Evolutionary conservation across 176 grass and related monocot genomes (phyloP).

Genomic region (Rhynchospora tenuis): DNA sequence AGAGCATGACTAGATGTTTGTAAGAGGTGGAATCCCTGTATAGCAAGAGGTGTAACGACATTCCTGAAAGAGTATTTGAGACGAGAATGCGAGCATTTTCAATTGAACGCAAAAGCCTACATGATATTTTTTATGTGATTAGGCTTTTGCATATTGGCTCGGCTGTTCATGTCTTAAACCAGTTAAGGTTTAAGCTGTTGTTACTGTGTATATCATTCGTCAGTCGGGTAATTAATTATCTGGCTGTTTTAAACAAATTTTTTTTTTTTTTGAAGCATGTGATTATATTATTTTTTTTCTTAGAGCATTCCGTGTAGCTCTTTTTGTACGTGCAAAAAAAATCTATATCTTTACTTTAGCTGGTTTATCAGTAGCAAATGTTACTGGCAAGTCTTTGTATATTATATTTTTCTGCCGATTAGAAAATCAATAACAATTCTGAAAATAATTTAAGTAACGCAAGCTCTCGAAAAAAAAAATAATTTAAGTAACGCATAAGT

Average conservation of each 20-base stretch:
- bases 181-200: neutral
- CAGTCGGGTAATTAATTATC: neutral
- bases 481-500: neutral
- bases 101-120: conserved; percentile 31
- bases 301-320: neutral
- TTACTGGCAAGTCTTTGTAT: too few species aligned
- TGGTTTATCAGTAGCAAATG: neutral
- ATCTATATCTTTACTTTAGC: neutral
- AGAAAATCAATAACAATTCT: neutral
- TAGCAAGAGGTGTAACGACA: conserved; percentile 28
- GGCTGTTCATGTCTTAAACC: neutral
- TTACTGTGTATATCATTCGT: neutral
- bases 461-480: too few species aligned
- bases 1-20: conserved; percentile 19
- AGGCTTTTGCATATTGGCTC: conserved; percentile 26
- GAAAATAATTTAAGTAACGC: neutral
- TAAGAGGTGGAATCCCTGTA: conserved; percentile 28
- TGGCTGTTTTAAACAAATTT: neutral
- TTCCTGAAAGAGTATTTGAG: neutral
- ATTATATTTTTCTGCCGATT: neutral
- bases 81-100: neutral
- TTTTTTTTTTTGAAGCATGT: neutral
- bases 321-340: neutral
- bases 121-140: conserved; percentile 43
- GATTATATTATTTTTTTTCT: neutral